A percentile compares a stretch with the other conserved stretches of the same genome.
These are phyloP conservation scores for Penicillium mononematosum DNA, from an alignment of 495 filamentous ascomycete species.

Conservation along the genomic window DNA sequence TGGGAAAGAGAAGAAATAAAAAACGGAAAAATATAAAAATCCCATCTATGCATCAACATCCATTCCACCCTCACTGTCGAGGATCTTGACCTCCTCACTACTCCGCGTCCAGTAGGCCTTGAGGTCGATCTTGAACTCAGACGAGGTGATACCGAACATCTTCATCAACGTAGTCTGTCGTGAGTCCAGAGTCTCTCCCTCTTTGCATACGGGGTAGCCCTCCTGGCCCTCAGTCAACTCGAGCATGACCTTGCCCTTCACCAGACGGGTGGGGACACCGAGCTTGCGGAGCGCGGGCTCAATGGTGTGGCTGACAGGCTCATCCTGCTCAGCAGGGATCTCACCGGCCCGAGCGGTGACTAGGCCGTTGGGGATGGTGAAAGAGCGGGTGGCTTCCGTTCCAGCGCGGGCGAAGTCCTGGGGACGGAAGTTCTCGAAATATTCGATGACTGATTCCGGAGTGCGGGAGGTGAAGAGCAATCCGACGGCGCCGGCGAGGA, in stretches of 20 bases:
- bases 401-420: conserved; percentile 90
- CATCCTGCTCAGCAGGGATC: conserved; percentile 74
- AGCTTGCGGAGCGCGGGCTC: conserved; percentile 85
- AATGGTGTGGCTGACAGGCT: conserved; percentile 78
- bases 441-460: conserved; percentile 58
- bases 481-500: conserved; percentile 79
- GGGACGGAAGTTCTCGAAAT: conserved; percentile 65
- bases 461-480: conserved; percentile 82
- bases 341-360: conserved; percentile 76
- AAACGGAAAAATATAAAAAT: conserved; percentile 14
- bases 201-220: conserved; percentile 71
- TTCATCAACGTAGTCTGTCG: conserved; percentile 91
- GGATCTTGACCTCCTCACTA: conserved; percentile 42
- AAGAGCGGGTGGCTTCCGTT: conserved; percentile 64
- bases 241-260: conserved; percentile 83
- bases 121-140: conserved; percentile 81
- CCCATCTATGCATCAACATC: conserved; percentile 40
- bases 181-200: conserved; percentile 79
- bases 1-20: conserved; percentile 21
- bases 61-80: conserved; percentile 42
- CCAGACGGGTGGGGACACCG: conserved; percentile 81
- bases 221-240: conserved; percentile 67
- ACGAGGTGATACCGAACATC: conserved; percentile 83
- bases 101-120: conserved; percentile 58
- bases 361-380: conserved; percentile 74